phyloP scores from a whole-genome alignment of 495 filamentous ascomycete species.

The Sphaerosporella brunnea region DNA sequence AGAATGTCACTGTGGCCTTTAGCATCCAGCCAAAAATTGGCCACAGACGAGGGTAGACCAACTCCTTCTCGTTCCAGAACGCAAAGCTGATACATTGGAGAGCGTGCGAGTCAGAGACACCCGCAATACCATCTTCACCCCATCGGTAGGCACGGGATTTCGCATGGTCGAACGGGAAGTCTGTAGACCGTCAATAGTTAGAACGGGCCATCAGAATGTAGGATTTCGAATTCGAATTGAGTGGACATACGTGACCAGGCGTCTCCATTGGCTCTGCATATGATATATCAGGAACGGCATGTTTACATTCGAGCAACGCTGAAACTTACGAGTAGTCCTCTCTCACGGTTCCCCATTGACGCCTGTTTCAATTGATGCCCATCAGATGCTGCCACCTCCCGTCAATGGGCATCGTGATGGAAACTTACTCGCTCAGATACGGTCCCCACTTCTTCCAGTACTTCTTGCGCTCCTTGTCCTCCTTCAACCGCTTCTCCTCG shows the following conservation, averaged over 20 bases:
- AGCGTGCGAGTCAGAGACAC: constrained; percentile 81
- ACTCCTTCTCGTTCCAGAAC: constrained; percentile 98
- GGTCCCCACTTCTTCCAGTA: constrained; percentile 97
- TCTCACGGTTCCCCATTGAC: constrained; percentile 42
- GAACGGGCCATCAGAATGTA: background rate
- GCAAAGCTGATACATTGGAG: constrained; percentile 82
- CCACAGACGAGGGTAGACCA: constrained; percentile 22
- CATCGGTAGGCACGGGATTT: constrained; percentile 75
- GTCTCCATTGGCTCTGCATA: constrained; percentile 55
- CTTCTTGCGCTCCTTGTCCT: constrained; percentile 57
- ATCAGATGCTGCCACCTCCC: background rate
- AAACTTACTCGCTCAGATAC: constrained; percentile 41
- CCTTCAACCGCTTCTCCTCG: constrained; percentile 75
- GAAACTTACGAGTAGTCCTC: constrained; percentile 76
- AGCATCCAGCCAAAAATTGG: background rate
- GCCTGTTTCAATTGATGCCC: constrained; percentile 7
- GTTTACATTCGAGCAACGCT: too few relatives aligned
- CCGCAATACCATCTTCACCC: constrained; percentile 95
- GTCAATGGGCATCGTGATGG: constrained; percentile 27
- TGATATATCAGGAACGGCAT: too few relatives aligned
- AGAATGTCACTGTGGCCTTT: constrained; percentile 49
- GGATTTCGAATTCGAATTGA: background rate
- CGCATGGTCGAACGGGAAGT: constrained; percentile 86
- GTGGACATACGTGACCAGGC: constrained; percentile 78
- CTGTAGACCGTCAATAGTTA: constrained; percentile 29